Base-by-base conservation (phyloP, 75 land plant genomes). In the Ceratopteris richardii region DNA sequence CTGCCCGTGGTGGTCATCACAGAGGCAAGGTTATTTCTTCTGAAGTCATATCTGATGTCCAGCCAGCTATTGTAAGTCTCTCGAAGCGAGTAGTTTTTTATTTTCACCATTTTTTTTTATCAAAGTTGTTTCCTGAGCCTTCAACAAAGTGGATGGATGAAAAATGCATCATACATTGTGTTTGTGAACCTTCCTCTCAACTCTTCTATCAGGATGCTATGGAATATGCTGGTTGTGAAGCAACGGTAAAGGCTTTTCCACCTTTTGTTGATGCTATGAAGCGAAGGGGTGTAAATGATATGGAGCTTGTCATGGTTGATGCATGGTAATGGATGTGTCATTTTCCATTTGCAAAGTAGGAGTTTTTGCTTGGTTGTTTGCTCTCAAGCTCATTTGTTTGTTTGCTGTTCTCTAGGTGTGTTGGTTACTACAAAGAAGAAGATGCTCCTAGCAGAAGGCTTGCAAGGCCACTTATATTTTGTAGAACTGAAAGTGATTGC, bases 261-360 rank as follows among this genome's bases (percentile, higher is more conserved):
- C 91, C 91, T 23, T 94, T 94, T 46, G 65, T 30, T 48, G 98
- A 94, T 41, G 98, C 98, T 54, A 89, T 94, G 98, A 86, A 78
- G 71, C 90, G 77, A 74, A 83, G 98, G 59, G 98, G 98, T 18
- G 71, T 94, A 26, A 91, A 90, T 28, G 93, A 94, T 62, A 86
- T 94, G 98, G 98, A 94, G 65, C 83, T 94, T 23, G 98, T 94
- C 29, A 94, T 94, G 98, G 96, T 90, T 43, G 98, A 94, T 69
- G 64, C 98, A 36, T 94, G 98, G 98, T 94, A 40, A 57, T 77
- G 42, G 51, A 4, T 33, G 9, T 33, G 37, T 4, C 37, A 4
- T 3, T 33, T 33, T 33, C 3, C 9, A 33, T 33, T 9, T 33
- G 9, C 9, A 9, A 33, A 33, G 37, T 33, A 33, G 37, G 37